These are phyloP conservation scores for Bauhinia variegata DNA, from an alignment of 306 rosid genomes.

Conservation along the genomic window DNA sequence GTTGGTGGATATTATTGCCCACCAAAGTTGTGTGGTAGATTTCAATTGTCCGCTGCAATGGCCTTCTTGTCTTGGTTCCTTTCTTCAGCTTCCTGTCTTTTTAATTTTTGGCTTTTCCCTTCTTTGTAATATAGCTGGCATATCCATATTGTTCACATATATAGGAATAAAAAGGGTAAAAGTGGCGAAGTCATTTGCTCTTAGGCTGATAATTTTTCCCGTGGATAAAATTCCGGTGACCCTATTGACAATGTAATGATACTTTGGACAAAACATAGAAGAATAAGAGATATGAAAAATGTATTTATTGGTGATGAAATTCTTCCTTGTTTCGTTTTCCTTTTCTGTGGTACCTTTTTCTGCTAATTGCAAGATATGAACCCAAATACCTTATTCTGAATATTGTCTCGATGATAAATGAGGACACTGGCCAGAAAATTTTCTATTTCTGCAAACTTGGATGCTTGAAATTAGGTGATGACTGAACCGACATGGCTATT, in stretches of 20 bases:
- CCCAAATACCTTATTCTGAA: neutral
- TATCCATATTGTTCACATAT: conserved; percentile 16
- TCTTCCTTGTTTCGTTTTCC: neutral
- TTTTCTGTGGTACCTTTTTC: neutral
- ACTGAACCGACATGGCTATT: too few species aligned
- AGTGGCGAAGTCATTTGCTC: conserved; percentile 42
- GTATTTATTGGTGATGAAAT: neutral
- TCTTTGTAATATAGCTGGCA: conserved; percentile 46
- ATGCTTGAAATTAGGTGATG: neutral
- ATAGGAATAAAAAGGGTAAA: conserved; percentile 39
- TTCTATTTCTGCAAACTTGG: neutral
- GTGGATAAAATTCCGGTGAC: conserved; percentile 33
- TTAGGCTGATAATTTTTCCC: conserved; percentile 18
- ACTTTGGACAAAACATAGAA: too few species aligned
- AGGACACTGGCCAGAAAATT: neutral
- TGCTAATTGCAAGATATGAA: neutral
- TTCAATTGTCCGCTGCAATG: conserved; percentile 81
- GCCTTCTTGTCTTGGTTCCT: conserved; percentile 93
- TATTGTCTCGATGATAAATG: neutral
- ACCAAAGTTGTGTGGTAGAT: conserved; percentile 63
- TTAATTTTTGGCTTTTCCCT: conserved; percentile 85
- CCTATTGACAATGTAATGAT: conserved; percentile 16
- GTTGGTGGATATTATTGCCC: conserved; percentile 54
- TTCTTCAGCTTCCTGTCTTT: conserved; percentile 64
- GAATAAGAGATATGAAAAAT: neutral